A percentile compares a stretch with the other conserved stretches of the same genome.
These are phyloP conservation scores for Chrysoporthe puriensis DNA, from an alignment of 2,329 filamentous ascomycete genomes.

Conservation along the genomic window DNA sequence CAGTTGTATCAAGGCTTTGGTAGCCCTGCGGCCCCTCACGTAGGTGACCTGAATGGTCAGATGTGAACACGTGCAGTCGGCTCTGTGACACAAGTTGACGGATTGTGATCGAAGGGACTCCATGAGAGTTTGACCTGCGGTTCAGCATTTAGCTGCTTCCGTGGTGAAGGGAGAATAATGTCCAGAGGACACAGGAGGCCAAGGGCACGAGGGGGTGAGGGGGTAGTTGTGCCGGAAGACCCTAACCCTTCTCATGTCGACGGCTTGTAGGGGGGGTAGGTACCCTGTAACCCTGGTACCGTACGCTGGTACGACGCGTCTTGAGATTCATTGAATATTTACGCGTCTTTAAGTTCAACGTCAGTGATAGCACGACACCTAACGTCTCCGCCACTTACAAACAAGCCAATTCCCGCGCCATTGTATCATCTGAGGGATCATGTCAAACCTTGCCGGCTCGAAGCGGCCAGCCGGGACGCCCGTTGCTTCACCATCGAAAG, in stretches of 20 bases:
- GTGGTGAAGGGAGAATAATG: neutral
- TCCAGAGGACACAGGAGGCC: neutral
- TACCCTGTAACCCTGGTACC: neutral
- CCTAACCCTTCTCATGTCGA: neutral
- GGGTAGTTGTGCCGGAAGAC: neutral
- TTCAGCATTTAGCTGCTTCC: too few relatives aligned
- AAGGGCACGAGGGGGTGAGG: neutral
- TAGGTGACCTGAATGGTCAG: too few relatives aligned
- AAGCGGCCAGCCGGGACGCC: slow-evolving; percentile 25
- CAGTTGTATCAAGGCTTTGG: neutral
- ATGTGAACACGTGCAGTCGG: neutral
- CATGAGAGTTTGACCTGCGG: too few relatives aligned
- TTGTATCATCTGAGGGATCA: neutral
- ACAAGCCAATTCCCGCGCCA: too few relatives aligned
- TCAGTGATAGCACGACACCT: neutral
- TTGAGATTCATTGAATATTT: neutral
- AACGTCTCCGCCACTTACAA: neutral
- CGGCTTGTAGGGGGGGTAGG: too few relatives aligned
- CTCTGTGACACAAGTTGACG: neutral
- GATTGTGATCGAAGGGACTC: neutral
- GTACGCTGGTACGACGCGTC: neutral
- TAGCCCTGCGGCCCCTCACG: too few relatives aligned
- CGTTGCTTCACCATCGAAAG: slow-evolving; percentile 24
- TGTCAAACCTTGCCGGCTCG: slow-evolving; percentile 12
- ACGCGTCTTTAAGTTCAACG: neutral